Evolutionary conservation across 768 basidiomycete species (phyloP).

Genomic region (Chalciporus piperatus): DNA sequence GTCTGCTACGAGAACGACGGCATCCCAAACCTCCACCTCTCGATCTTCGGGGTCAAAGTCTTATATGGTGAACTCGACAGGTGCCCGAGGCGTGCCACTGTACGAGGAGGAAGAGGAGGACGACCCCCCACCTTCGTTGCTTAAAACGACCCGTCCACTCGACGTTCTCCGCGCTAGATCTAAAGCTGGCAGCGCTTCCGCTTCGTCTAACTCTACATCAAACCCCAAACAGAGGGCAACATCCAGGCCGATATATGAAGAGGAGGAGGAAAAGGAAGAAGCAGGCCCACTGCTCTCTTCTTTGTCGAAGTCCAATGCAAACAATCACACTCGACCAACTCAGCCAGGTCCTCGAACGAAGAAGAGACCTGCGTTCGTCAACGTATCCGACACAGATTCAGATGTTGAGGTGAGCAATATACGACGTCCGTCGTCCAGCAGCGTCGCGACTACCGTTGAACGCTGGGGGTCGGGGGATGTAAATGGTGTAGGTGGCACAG

Average conservation of each 20-base stretch:
- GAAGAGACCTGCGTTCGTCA: slow-evolving; percentile 19
- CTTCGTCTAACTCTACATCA: not conserved
- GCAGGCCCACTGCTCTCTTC: slow-evolving; percentile 1
- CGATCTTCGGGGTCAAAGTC: not conserved
- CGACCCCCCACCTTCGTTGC: not conserved
- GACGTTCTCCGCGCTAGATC: slow-evolving; percentile 23
- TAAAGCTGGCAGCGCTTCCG: not conserved
- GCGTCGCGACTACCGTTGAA: not conserved
- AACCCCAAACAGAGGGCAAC: slow-evolving; percentile 1
- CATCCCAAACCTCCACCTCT: slow-evolving; percentile 2
- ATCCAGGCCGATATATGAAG: slow-evolving; percentile 6
- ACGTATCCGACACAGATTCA: slow-evolving; percentile 24
- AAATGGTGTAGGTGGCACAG: not conserved
- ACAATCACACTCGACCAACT: not conserved
- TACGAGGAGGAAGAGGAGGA: slow-evolving; percentile 10
- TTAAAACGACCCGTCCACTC: slow-evolving; percentile 23
- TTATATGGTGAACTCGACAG: not conserved
- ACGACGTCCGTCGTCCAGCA: not conserved
- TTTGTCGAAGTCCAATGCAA: not conserved
- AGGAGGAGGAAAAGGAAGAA: slow-evolving; percentile 1
- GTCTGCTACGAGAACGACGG: not conserved
- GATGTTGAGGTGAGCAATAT: slow-evolving; percentile 18
- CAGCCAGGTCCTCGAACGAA: not conserved
- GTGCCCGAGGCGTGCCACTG: not conserved
- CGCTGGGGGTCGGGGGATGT: not conserved